A percentile compares a stretch with the other conserved stretches of the same genome.
These are phyloP conservation scores for Harringtonia aguacate DNA, from an alignment of 2,329 filamentous ascomycete species.

Conservation along the genomic window DNA sequence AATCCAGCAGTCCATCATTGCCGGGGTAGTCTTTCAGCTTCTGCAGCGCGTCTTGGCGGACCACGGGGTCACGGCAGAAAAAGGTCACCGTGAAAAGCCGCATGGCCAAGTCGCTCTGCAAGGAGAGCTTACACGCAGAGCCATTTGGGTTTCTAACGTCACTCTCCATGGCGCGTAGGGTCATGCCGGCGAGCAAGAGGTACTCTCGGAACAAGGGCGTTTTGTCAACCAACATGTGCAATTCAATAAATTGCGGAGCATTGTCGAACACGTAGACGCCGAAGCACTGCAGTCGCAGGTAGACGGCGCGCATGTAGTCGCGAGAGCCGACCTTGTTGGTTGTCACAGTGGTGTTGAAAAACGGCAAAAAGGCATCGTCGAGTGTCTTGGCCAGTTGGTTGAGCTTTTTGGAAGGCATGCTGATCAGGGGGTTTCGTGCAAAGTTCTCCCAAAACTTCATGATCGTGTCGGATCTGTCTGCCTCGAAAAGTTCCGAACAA, in stretches of 20 bases:
- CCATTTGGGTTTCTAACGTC: constrained; percentile 9
- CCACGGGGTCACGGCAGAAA: constrained; percentile 24
- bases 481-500: too few relatives aligned
- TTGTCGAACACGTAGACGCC: constrained; percentile 19
- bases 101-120: constrained; percentile 20
- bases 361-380: constrained; percentile 21
- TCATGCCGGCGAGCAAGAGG: constrained; percentile 19
- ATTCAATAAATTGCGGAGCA: constrained; percentile 15
- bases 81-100: constrained; percentile 27
- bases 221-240: constrained; percentile 11
- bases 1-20: constrained; percentile 30
- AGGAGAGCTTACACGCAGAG: constrained; percentile 2
- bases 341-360: constrained; percentile 17
- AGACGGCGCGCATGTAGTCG: constrained; percentile 23
- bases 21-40: constrained; percentile 28
- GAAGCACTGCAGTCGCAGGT: constrained; percentile 28
- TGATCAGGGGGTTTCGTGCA: too few relatives aligned
- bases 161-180: constrained; percentile 15
- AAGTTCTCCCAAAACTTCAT: too few relatives aligned
- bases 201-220: constrained; percentile 22
- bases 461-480: too few relatives aligned
- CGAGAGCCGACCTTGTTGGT: constrained; percentile 8
- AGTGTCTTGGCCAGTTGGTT: constrained; percentile 8
- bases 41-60: constrained; percentile 25
- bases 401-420: background rate